phyloP scores from a whole-genome alignment of 352 stramenopile species.

The Plasmopara muralis region DNA sequence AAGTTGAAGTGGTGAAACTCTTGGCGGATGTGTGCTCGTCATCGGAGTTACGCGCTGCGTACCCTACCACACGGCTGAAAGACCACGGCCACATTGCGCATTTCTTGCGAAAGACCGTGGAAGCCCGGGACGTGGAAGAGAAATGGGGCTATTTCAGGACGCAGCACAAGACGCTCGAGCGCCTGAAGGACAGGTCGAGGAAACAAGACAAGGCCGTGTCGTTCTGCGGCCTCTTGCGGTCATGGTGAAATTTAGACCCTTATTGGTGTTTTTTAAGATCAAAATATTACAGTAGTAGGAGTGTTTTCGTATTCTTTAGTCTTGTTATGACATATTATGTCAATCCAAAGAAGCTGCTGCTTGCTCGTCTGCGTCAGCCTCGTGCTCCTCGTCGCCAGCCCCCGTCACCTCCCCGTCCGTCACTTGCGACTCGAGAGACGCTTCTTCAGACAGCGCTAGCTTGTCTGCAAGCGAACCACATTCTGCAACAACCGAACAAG shows the following conservation, averaged over 20 bases:
- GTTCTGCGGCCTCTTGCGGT: conserved; percentile 13
- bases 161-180: conserved; percentile 16
- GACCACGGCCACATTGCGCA: conserved; percentile 6
- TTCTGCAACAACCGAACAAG: background rate
- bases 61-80: background rate
- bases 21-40: conserved; percentile 14
- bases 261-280: background rate
- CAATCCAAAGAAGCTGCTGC: background rate
- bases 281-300: background rate
- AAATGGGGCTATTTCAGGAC: conserved; percentile 17
- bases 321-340: no score
- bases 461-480: background rate
- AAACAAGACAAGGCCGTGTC: conserved; percentile 11
- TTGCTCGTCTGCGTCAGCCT: no score
- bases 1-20: conserved; percentile 10
- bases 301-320: no score
- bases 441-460: background rate
- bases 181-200: conserved; percentile 2
- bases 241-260: conserved; percentile 8
- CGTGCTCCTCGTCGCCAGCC: background rate
- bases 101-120: conserved; percentile 10
- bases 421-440: background rate
- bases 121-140: conserved; percentile 15
- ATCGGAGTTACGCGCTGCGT: conserved; percentile 7
- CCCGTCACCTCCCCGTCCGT: background rate